Evolutionary conservation across 306 rosid species (phyloP), one percentile per base, ranked within the genome.

Genomic region (Herpetospermum pedunculosum): DNA sequence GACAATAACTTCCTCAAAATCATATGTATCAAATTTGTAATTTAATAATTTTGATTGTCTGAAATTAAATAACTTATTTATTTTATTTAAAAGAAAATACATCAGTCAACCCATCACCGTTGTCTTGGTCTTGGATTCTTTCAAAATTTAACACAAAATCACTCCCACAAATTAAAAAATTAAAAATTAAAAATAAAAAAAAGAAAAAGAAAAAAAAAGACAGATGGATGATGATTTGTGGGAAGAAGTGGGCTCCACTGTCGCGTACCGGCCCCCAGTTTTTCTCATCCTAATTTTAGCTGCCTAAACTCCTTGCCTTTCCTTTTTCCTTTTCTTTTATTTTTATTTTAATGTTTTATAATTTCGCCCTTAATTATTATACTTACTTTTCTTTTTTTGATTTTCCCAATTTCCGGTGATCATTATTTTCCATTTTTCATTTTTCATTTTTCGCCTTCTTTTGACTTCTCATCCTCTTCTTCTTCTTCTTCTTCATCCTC

Each of bases 231-330:
- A 15, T 54, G 32, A 52, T 52, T 11, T 74, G 55, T 57, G 41
- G 32, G 70, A 44, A 44, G 59, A 13, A 34, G 78, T 59, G 37
- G 77, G 77, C 34, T 30, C 77, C 77, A 59, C 46, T 44, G 55
- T 44, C 71, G 70, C 44, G 19, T 41, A 60, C 62, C 72, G 12
- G 59, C 72, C 34, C 72, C 72, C 35, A 12, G 25, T 47, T 75
- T 47, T 75, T 62, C 78, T 75, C 62, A n/a, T 62, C 78, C 72
- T 60, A 75, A 34, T 75, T 46, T 44, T 60, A 75, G 60, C 78
- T 25, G 5, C 41, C 47, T 19, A 30, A 9, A 32, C 46, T 35
- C 34, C 38, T 38, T 14, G 16, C 55, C 77, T 52, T 73, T 26
- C 43, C 40, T 75, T 75, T 55, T 25, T 14, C 62, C 4, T 25